phyloP scores from a whole-genome alignment of 768 basidiomycete genomes.

The Boletus coccyginus region DNA sequence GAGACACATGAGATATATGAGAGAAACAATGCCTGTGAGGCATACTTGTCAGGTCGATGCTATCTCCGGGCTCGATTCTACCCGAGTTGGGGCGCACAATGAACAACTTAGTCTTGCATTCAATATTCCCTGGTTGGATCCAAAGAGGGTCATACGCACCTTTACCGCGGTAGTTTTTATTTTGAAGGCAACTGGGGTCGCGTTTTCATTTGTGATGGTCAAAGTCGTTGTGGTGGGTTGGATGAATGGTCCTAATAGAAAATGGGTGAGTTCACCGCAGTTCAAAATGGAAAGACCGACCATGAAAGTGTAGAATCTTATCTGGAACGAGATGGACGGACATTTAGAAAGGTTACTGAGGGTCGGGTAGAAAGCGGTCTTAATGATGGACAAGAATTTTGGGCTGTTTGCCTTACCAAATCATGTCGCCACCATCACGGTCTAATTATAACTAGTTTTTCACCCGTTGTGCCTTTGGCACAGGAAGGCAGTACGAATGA shows the following conservation, averaged over 20 bases:
- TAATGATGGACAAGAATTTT: neutral
- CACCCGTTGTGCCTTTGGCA: too few relatives aligned
- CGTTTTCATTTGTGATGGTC: conserved; percentile 78
- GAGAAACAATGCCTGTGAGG: conserved; percentile 7
- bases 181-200: conserved; percentile 91
- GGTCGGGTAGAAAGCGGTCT: neutral
- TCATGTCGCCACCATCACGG: too few relatives aligned
- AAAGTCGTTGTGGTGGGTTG: conserved; percentile 78
- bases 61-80: conserved; percentile 85
- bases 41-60: conserved; percentile 83
- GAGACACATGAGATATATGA: neutral
- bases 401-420: too few relatives aligned
- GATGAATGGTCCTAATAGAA: conserved; percentile 75
- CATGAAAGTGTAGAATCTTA: conserved; percentile 70
- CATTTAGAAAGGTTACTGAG: conserved; percentile 46
- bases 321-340: conserved; percentile 72
- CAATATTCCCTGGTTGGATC: neutral
- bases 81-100: conserved; percentile 93
- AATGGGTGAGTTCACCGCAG: neutral
- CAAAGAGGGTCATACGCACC: conserved; percentile 39
- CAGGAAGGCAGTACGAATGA: too few relatives aligned
- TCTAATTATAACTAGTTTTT: too few relatives aligned
- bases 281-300: conserved; percentile 42
- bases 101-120: conserved; percentile 57
- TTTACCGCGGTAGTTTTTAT: conserved; percentile 97